These are phyloP conservation scores for Paramecium bursaria DNA, from an alignment of 73 alveolate species.

Conservation along the genomic window DNA sequence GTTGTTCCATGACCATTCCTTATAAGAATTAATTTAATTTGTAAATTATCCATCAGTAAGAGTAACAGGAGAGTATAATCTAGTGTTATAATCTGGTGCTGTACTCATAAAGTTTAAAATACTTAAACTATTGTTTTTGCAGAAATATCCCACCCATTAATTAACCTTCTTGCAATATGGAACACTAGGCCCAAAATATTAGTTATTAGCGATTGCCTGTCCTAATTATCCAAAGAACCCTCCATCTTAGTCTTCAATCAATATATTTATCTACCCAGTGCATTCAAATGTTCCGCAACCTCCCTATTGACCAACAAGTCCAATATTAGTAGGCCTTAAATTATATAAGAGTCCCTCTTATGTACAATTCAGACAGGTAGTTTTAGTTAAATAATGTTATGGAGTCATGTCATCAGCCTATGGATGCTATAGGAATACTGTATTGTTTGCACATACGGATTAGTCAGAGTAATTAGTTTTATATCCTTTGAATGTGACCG, in stretches of 20 bases:
- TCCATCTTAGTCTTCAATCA: slow-evolving; percentile 60
- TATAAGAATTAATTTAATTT: slow-evolving; percentile 57
- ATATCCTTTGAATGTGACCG: slow-evolving; percentile 33
- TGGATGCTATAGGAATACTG: slow-evolving; percentile 29
- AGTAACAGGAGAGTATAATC: slow-evolving; percentile 62
- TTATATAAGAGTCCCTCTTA: slow-evolving; percentile 25
- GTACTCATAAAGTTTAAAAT: slow-evolving; percentile 40
- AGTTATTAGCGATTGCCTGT: slow-evolving; percentile 22
- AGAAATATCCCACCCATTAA: slow-evolving; percentile 50
- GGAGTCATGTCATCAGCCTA: slow-evolving; percentile 61
- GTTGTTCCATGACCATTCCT: slow-evolving; percentile 68
- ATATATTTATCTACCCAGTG: slow-evolving; percentile 59
- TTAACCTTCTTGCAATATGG: slow-evolving; percentile 1
- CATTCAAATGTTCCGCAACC: slow-evolving; percentile 69
- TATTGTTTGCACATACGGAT: slow-evolving; percentile 29
- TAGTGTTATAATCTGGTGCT: slow-evolving; percentile 64
- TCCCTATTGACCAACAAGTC: slow-evolving; percentile 63
- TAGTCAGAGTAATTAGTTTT: slow-evolving; percentile 19
- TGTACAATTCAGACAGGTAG: slow-evolving; percentile 54
- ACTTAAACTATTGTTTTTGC: background rate
- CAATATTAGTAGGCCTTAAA: background rate
- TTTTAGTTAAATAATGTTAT: slow-evolving; percentile 30
- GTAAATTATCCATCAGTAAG: slow-evolving; percentile 66
- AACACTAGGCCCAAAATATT: slow-evolving; percentile 58
- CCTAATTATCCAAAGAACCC: slow-evolving; percentile 49